Percentiles rank a stretch among this genome's conserved stretches.
Evolutionary conservation across 2,329 filamentous ascomycete genomes (phyloP).

Genomic region (Sporothrix pallida): DNA sequence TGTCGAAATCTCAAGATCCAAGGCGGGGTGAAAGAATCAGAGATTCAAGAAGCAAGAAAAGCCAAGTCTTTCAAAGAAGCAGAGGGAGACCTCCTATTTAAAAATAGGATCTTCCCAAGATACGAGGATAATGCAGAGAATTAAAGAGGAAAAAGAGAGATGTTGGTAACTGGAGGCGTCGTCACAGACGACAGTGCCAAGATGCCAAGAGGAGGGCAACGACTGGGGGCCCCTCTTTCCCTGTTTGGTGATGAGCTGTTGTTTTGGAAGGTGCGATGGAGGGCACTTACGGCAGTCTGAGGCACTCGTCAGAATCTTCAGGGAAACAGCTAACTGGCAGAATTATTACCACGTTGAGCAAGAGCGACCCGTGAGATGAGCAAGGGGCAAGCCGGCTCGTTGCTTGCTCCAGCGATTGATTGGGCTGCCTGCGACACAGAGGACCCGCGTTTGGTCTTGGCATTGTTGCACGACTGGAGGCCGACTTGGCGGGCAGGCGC

Average conservation of each 20-base stretch:
- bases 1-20: not conserved
- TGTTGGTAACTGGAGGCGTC: constrained; percentile 10
- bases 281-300: not conserved
- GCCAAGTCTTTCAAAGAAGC: not conserved
- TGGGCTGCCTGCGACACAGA: constrained; percentile 19
- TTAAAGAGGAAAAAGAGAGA: constrained; percentile 9
- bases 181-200: constrained; percentile 36
- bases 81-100: constrained; percentile 7
- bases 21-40: constrained; percentile 9
- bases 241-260: constrained; percentile 28
- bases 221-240: constrained; percentile 36
- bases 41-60: not conserved
- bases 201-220: constrained; percentile 36
- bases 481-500: not conserved
- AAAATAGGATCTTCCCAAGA: constrained; percentile 16
- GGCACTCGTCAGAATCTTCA: not conserved
- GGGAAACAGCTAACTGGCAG: not conserved
- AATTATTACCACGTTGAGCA: not conserved
- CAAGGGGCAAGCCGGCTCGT: constrained; percentile 25
- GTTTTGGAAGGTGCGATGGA: constrained; percentile 2
- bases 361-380: constrained; percentile 6
- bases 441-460: constrained; percentile 32
- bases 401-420: constrained; percentile 17
- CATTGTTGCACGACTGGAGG: constrained; percentile 33
- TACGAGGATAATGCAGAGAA: not conserved